Evolutionary conservation across 805 yeast genomes (phyloP).

Genomic region (Myxozyma nipponensis): DNA sequence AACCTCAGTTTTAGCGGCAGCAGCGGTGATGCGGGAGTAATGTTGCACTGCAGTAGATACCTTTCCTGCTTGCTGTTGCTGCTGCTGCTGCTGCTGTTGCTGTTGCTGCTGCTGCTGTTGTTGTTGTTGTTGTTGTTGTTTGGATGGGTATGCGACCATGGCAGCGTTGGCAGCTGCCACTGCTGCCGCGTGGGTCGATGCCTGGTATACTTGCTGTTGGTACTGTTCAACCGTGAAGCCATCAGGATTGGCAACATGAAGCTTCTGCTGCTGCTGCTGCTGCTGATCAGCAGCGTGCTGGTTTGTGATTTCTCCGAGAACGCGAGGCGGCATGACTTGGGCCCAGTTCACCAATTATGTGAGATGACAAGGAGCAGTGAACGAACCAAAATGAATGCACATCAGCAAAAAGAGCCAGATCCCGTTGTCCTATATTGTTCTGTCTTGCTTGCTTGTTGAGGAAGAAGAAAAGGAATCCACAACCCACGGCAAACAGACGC

Average conservation of each 20-base stretch:
- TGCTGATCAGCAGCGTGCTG: conserved; percentile 5
- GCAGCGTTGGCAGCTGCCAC: neutral
- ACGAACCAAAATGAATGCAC: no score
- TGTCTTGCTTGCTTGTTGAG: no score
- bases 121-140: neutral
- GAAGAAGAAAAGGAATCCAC: no score
- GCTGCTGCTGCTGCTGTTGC: neutral
- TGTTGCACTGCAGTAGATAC: conserved; percentile 24
- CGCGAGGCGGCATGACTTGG: neutral
- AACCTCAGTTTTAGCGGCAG: neutral
- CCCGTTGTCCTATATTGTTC: no score
- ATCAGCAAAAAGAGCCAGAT: no score
- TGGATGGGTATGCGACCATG: neutral
- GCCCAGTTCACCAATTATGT: no score
- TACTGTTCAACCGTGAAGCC: neutral
- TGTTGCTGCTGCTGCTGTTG: neutral
- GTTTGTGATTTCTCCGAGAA: neutral
- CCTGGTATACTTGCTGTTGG: neutral
- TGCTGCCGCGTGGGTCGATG: neutral
- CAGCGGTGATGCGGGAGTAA: conserved; percentile 10
- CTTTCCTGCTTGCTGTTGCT: conserved; percentile 1
- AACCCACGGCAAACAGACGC: no score
- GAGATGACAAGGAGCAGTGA: no score
- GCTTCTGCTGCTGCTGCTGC: neutral
- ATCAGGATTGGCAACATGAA: neutral